These are phyloP conservation scores for Alternaria hordeiaustralica DNA, from an alignment of 2,329 filamentous ascomycete genomes.

Conservation along the genomic window DNA sequence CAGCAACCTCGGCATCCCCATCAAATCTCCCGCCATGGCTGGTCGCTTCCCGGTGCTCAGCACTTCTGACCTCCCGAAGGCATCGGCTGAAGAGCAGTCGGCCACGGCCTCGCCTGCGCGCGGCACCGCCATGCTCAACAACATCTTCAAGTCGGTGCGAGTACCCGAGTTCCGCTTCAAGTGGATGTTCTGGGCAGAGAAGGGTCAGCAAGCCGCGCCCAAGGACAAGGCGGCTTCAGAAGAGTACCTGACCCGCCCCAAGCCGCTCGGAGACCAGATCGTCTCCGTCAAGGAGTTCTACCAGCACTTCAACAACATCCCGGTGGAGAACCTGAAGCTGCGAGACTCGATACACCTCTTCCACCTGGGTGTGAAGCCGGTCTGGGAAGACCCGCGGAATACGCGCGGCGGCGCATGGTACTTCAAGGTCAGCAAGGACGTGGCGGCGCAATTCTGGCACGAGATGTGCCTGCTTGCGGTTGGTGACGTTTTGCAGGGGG, in stretches of 20 bases:
- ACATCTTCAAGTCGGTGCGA: conserved; percentile 54
- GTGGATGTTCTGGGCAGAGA: conserved; percentile 62
- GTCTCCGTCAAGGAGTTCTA: conserved; percentile 58
- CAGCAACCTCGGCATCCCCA: background rate
- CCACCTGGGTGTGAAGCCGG: conserved; percentile 80
- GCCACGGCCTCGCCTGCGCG: conserved; percentile 74
- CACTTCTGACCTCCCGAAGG: conserved; percentile 61
- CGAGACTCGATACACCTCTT: conserved; percentile 76
- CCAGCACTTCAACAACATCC: conserved; percentile 70
- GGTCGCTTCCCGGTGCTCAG: conserved; percentile 43
- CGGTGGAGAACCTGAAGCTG: conserved; percentile 74
- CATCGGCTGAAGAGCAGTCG: conserved; percentile 65
- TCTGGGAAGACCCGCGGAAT: conserved; percentile 89
- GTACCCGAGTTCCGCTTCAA: conserved; percentile 59
- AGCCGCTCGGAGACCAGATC: conserved; percentile 52
- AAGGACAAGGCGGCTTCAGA: conserved; percentile 29
- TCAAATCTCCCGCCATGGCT: conserved; percentile 29
- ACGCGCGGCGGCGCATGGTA: conserved; percentile 87
- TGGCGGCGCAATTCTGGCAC: conserved; percentile 77
- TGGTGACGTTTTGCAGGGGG: conserved; percentile 78
- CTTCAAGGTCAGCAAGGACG: conserved; percentile 82
- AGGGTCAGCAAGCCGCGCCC: conserved; percentile 38
- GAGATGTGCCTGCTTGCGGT: conserved; percentile 82
- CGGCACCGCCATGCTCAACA: conserved; percentile 73
- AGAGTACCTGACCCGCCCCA: conserved; percentile 55